These are phyloP conservation scores for Diaporthe citriasiana DNA, from an alignment of 2,329 filamentous ascomycete genomes.

Conservation along the genomic window DNA sequence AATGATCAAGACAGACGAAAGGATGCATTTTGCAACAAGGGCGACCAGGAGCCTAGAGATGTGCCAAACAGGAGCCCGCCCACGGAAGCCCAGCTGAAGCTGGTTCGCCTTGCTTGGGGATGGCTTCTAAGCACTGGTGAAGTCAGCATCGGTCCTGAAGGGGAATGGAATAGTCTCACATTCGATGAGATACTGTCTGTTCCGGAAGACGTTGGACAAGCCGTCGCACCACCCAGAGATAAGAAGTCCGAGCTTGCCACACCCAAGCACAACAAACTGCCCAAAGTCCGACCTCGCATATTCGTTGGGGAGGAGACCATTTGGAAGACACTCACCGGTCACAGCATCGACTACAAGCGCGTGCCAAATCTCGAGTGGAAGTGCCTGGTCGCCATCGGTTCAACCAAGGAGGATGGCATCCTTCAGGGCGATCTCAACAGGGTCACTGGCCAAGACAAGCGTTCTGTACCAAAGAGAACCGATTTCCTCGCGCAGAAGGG, in stretches of 20 bases:
- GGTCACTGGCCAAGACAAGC: conserved; percentile 73
- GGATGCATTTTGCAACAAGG: neutral
- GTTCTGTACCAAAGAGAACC: conserved; percentile 73
- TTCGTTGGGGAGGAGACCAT: conserved; percentile 68
- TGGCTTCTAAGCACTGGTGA: conserved; percentile 58
- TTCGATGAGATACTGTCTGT: conserved; percentile 57
- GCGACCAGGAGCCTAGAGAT: neutral
- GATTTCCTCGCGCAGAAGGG: conserved; percentile 71
- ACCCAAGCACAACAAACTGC: conserved; percentile 34
- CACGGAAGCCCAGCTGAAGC: conserved; percentile 51
- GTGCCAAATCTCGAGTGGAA: conserved; percentile 72
- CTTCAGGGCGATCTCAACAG: conserved; percentile 72
- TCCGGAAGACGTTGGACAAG: conserved; percentile 49
- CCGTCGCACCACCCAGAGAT: neutral
- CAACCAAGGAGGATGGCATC: conserved; percentile 67
- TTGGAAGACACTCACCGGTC: conserved; percentile 72
- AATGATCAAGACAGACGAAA: conserved; percentile 26
- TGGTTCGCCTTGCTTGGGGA: conserved; percentile 58
- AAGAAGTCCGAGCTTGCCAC: conserved; percentile 14
- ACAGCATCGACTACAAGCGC: conserved; percentile 70
- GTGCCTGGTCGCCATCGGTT: conserved; percentile 70
- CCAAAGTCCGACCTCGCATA: conserved; percentile 52
- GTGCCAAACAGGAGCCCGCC: conserved; percentile 22
- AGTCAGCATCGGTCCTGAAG: conserved; percentile 55
- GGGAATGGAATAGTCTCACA: conserved; percentile 54